phyloP scores from a whole-genome alignment of 2,329 filamentous ascomycete genomes.

The Zelopaecilomyces penicillatus region DNA sequence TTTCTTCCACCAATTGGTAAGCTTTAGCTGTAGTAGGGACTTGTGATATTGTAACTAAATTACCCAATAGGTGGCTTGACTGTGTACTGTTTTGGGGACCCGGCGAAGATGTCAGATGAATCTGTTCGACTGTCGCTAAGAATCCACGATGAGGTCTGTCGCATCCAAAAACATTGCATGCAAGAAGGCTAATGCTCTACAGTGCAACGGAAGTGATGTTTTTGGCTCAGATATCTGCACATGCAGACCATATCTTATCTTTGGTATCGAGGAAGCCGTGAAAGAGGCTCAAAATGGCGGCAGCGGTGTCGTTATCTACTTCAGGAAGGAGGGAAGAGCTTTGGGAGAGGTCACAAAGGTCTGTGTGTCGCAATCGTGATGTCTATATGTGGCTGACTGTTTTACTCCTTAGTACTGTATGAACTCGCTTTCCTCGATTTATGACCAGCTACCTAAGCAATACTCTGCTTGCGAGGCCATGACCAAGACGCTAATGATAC shows the following conservation, averaged over 20 bases:
- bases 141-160: constrained; percentile 57
- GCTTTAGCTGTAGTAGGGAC: constrained; percentile 3
- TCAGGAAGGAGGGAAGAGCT: constrained; percentile 92
- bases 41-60: neutral
- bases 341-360: constrained; percentile 95
- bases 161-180: neutral
- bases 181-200: constrained; percentile 8
- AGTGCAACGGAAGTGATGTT: constrained; percentile 93
- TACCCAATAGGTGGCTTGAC: constrained; percentile 63
- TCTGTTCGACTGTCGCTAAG: constrained; percentile 73
- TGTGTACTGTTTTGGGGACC: constrained; percentile 94
- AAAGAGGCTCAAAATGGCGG: constrained; percentile 93
- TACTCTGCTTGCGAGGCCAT: constrained; percentile 9
- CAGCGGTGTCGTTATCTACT: constrained; percentile 94
- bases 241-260: constrained; percentile 90
- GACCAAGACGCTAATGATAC: constrained; percentile 1
- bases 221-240: constrained; percentile 98
- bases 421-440: constrained; percentile 13
- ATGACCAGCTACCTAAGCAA: neutral
- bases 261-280: constrained; percentile 94
- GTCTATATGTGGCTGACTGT: no score
- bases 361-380: constrained; percentile 22
- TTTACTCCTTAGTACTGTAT: constrained; percentile 34
- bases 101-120: constrained; percentile 85
- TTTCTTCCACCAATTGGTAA: constrained; percentile 87